Percentiles rank a stretch among this genome's conserved stretches.
Evolutionary conservation across 441 rosid genomes (phyloP).

Genomic region (Adansonia madagascariensis): DNA sequence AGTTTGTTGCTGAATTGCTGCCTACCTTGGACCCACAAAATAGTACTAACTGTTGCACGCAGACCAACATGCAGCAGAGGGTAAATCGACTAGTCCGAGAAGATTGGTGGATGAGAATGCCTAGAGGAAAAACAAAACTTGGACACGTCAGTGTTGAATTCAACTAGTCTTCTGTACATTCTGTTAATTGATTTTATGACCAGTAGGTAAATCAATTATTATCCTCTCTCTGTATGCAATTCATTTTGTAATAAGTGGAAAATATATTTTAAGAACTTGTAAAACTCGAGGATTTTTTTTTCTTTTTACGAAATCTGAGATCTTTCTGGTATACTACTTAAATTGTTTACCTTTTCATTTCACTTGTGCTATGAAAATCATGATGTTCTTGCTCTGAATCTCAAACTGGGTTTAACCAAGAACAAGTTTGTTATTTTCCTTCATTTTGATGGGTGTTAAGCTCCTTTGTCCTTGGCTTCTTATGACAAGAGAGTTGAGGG

Average conservation of each 20-base stretch:
- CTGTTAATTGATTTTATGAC: not conserved
- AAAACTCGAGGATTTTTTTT: not conserved
- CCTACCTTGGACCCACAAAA: constrained; percentile 28
- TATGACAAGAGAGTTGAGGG: not conserved
- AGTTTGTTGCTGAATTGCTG: constrained; percentile 30
- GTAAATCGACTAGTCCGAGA: constrained; percentile 23
- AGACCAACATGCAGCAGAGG: constrained; percentile 30
- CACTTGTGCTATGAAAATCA: not conserved
- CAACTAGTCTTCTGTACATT: not conserved
- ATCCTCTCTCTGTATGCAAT: constrained; percentile 3
- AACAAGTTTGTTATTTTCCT: not conserved
- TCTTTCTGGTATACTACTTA: not conserved
- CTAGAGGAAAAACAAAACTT: constrained; percentile 3
- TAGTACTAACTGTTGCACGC: constrained; percentile 19
- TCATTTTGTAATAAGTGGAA: not conserved
- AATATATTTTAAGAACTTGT: not conserved
- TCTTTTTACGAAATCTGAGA: not conserved
- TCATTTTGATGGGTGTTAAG: not conserved
- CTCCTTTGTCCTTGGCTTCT: not conserved
- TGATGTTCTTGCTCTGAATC: constrained; percentile 4
- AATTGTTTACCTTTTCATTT: not conserved
- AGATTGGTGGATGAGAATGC: constrained; percentile 27
- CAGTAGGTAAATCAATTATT: constrained; percentile 12
- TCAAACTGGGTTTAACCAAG: not conserved
- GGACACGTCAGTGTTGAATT: not conserved